Base-by-base conservation (phyloP, 805 yeast genomes). In the Schwanniomyces yamadae region DNA sequence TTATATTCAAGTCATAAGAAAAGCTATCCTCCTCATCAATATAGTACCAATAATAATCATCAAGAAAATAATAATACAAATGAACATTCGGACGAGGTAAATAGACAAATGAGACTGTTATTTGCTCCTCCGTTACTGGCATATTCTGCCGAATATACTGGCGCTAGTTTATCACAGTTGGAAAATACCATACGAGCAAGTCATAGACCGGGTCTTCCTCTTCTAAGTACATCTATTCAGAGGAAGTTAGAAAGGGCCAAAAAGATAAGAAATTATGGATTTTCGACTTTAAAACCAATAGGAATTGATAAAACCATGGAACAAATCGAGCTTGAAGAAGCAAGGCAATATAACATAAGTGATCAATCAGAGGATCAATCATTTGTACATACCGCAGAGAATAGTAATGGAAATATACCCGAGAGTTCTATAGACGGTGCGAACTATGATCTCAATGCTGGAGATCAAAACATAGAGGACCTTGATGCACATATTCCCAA, bases 121-220 rank as follows among this genome's bases (percentile, higher is more conserved):
- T 64, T 55, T 41, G 77, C 77, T 1, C 82, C 81, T 2, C 79
- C 82, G 6, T 52, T 78, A 15, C 68, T 75, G 13, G 76, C 80
- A 2, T 78, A 77, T 46, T 67, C 78, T 0, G 66, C 80, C 3
- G 75, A 71, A 14, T 57, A 61, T 37, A 57, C 61, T 8, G 63
- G 62, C 1, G 50, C 55, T 6, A 49, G 47, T 28, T 15, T 50
- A 6, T 28, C 41, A 10, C 47, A 51, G 34, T 39, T 49, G 23
- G 53, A 48, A 16, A 46, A 44, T 32, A 47, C 48, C 5, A 44
- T 47, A 19, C 46, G 42, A 23, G 39, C 39, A 11, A 37, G 39
- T 10, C 28, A 29, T 20, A 28, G 26, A 16, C 23, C 27, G 18
- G 37, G 30, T 28, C 30, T 42, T 16, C 43, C 37, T 18, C 30